Conservation (phyloP, 345 rosid species). For the Citrus sp. region DNA sequence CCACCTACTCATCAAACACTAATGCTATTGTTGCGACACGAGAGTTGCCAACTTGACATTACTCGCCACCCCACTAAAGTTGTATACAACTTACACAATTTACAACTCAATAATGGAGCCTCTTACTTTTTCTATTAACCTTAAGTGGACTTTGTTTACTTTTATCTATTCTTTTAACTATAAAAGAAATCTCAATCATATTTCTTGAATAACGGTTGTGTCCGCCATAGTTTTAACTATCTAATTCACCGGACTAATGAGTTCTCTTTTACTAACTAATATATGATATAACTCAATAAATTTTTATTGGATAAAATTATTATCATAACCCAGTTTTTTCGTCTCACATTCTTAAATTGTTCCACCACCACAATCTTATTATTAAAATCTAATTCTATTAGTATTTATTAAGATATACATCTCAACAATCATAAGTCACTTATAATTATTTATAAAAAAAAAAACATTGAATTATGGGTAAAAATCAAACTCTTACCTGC, state of each 20-base stretch:
- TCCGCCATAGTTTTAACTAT: too few relatives aligned
- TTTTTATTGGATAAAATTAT: too few relatives aligned
- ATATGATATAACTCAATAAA: too few relatives aligned
- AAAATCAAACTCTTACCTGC: fast-evolving
- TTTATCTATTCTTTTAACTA: too few relatives aligned
- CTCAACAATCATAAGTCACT: too few relatives aligned
- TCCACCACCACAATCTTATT: fast-evolving
- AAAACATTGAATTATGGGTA: too few relatives aligned
- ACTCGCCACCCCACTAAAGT: neutral
- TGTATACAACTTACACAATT: neutral
- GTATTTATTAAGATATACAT: fast-evolving
- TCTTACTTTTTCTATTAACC: neutral
- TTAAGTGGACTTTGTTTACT: neutral
- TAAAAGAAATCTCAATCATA: too few relatives aligned
- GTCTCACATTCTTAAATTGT: too few relatives aligned
- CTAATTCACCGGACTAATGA: too few relatives aligned
- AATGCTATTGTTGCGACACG: too few relatives aligned
- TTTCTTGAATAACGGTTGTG: too few relatives aligned
- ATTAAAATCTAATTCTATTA: fast-evolving
- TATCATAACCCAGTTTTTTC: fast-evolving
- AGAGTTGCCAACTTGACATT: neutral
- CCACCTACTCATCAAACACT: neutral
- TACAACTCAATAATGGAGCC: neutral
- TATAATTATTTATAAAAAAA: fast-evolving
- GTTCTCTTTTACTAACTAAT: too few relatives aligned